These are phyloP conservation scores for Scutellaria galericulata DNA, from an alignment of 257 asterid genomes.

Conservation along the genomic window DNA sequence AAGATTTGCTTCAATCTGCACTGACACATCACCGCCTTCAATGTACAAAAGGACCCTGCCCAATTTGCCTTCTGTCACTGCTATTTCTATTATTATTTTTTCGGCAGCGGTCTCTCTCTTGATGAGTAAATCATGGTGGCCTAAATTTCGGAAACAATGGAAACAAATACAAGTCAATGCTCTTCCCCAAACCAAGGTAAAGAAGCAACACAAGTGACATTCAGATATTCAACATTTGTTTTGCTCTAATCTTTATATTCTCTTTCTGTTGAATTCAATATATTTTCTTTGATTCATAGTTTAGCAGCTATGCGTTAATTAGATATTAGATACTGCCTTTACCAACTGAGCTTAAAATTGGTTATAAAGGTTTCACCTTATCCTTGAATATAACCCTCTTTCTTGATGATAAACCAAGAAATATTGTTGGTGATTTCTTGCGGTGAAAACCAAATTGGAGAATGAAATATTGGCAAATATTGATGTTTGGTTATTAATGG, in stretches of 20 bases:
- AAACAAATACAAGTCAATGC: slow-evolving; percentile 31
- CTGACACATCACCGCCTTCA: slow-evolving; percentile 46
- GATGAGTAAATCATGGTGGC: slow-evolving; percentile 45
- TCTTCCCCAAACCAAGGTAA: slow-evolving; percentile 39
- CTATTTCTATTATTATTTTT: slow-evolving; percentile 49
- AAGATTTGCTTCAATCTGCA: slow-evolving; percentile 79
- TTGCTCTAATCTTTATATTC: background rate
- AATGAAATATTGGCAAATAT: slow-evolving; percentile 19
- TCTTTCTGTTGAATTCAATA: background rate
- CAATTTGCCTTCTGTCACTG: slow-evolving; percentile 41
- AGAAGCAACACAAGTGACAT: slow-evolving; percentile 31
- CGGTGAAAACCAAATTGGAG: slow-evolving; percentile 19
- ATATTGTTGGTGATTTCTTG: slow-evolving; percentile 1
- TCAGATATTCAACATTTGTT: slow-evolving; percentile 18
- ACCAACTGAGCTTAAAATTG: slow-evolving; percentile 3
- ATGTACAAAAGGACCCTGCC: slow-evolving; percentile 39
- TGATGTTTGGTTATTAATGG: slow-evolving; percentile 26
- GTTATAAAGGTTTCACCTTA: background rate
- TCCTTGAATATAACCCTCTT: slow-evolving; percentile 7
- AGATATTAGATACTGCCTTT: background rate
- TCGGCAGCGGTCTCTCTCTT: slow-evolving; percentile 43
- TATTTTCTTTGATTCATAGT: background rate
- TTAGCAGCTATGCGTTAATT: background rate
- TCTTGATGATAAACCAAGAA: slow-evolving; percentile 11
- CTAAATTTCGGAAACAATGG: slow-evolving; percentile 36